Conservation (phyloP, 768 basidiomycete species). For the Hygrocybe punicea region DNA sequence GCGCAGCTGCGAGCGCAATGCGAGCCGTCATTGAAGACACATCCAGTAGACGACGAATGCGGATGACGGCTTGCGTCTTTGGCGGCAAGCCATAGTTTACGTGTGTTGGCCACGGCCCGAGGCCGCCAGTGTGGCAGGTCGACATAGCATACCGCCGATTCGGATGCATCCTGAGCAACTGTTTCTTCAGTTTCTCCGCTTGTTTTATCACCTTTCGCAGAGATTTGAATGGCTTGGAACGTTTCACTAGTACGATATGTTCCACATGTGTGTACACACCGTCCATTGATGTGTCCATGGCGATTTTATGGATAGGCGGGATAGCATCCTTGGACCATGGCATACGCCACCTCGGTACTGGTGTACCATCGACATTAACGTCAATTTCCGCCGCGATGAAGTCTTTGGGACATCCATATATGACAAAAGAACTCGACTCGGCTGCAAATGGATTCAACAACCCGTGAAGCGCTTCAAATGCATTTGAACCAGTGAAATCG, state of each 20-base stretch:
- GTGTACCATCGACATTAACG: neutral
- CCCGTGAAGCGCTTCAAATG: neutral
- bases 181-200: slow-evolving; percentile 2
- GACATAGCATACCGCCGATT: slow-evolving; percentile 5
- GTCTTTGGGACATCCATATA: slow-evolving; percentile 1
- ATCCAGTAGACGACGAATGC: slow-evolving; percentile 6
- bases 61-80: slow-evolving; percentile 1
- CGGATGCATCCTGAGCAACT: slow-evolving; percentile 4
- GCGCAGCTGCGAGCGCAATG: neutral
- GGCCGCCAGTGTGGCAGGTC: slow-evolving; percentile 1
- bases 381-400: slow-evolving; percentile 1
- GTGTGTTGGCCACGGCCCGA: neutral
- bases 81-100: neutral
- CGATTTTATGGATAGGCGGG: neutral
- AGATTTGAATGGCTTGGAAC: slow-evolving; percentile 1
- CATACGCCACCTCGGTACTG: neutral
- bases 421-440: neutral
- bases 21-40: slow-evolving; percentile 1
- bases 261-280: slow-evolving; percentile 4
- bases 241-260: slow-evolving; percentile 2
- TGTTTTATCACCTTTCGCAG: slow-evolving; percentile 1
- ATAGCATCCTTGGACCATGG: neutral
- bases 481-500: slow-evolving; percentile 3
- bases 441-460: slow-evolving; percentile 3
- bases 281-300: neutral